Conservation (phyloP, 140 eudicot species). For the Ambrosia hybrid region DNA sequence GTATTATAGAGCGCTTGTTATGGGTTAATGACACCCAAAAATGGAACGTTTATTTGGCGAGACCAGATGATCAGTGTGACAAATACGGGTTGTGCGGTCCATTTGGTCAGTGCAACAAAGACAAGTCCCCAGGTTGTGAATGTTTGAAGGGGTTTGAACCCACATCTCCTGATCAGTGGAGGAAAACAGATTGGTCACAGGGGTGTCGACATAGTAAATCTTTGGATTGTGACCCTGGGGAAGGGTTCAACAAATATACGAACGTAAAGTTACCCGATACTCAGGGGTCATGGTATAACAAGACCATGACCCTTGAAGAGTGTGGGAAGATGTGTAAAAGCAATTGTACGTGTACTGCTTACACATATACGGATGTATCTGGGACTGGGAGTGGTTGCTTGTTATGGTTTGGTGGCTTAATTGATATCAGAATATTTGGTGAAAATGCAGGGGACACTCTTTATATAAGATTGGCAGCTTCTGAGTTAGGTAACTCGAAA, state of each 20-base stretch:
- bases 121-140: slow-evolving; percentile 34
- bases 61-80: slow-evolving; percentile 31
- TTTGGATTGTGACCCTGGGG: slow-evolving; percentile 35
- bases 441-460: too few species aligned
- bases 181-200: slow-evolving; percentile 31
- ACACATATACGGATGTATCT: too few species aligned
- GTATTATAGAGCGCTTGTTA: slow-evolving; percentile 23
- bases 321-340: background rate
- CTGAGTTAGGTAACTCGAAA: slow-evolving; percentile 31
- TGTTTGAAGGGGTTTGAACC: slow-evolving; percentile 49
- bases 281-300: slow-evolving; percentile 28
- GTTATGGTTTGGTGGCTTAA: too few species aligned
- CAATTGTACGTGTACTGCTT: too few species aligned
- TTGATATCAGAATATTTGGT: too few species aligned
- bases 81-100: slow-evolving; percentile 37
- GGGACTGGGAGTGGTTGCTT: too few species aligned
- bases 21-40: slow-evolving; percentile 33
- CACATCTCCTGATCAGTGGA: slow-evolving; percentile 32
- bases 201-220: slow-evolving; percentile 36
- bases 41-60: slow-evolving; percentile 27
- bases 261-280: slow-evolving; percentile 54
- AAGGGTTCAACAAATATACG: background rate
- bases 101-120: slow-evolving; percentile 32
- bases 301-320: slow-evolving; percentile 31
- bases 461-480: slow-evolving; percentile 39